These are phyloP conservation scores for Aspergillus sp. DNA, from an alignment of 2,329 filamentous ascomycete species.

Conservation along the genomic window DNA sequence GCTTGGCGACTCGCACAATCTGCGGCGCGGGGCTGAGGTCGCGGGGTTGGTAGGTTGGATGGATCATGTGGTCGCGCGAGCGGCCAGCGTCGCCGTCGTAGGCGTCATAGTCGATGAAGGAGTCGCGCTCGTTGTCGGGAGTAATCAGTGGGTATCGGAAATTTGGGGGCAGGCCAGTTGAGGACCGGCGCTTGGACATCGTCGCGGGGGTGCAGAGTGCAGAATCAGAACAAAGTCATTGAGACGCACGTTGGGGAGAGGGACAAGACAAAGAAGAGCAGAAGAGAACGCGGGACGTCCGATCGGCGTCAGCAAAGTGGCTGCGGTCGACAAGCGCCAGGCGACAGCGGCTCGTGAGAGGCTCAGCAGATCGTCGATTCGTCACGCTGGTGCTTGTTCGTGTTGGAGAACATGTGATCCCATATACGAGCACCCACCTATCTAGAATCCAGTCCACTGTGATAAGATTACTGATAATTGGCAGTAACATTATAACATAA, in stretches of 20 bases:
- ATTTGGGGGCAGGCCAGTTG: constrained; percentile 1
- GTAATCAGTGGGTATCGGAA: constrained; percentile 9
- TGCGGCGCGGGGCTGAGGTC: constrained; percentile 9
- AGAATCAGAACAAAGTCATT: background rate
- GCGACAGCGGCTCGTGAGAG: background rate
- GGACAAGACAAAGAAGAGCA: background rate
- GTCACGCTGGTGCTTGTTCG: background rate
- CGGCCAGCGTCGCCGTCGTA: constrained; percentile 3
- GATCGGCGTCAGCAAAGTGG: background rate
- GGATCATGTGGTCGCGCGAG: constrained; percentile 2
- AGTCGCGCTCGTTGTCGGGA: constrained; percentile 5
- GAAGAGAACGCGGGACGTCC: background rate
- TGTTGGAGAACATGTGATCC: background rate
- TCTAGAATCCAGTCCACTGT: too few relatives aligned
- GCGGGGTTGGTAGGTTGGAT: constrained; percentile 7
- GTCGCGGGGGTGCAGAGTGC: background rate
- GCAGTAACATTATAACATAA: too few relatives aligned
- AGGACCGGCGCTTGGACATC: constrained; percentile 8
- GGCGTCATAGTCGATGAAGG: constrained; percentile 2
- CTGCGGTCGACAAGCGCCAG: background rate
- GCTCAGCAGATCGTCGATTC: background rate
- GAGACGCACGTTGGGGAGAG: background rate
- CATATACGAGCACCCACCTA: too few relatives aligned
- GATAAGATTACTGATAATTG: too few relatives aligned
- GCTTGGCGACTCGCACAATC: constrained; percentile 9